phyloP scores from a whole-genome alignment of 2,329 filamentous ascomycete species.

The Penicillium sp. region DNA sequence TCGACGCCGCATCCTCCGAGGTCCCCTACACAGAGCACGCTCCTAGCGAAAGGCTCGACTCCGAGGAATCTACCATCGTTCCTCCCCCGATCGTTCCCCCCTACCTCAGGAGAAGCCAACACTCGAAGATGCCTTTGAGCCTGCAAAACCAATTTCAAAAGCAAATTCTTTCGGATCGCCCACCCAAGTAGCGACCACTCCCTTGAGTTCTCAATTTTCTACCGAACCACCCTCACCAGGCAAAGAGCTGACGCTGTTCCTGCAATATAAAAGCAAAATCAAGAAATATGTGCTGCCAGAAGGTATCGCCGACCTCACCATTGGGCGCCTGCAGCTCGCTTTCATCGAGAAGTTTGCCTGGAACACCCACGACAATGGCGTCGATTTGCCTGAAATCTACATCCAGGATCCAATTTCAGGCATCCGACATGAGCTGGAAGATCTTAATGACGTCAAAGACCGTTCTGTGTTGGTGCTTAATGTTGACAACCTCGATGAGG shows the following conservation, averaged over 20 bases:
- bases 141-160: constrained; percentile 33
- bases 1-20: constrained; percentile 46
- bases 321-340: constrained; percentile 84
- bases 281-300: constrained; percentile 92
- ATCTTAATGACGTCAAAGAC: constrained; percentile 89
- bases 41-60: constrained; percentile 28
- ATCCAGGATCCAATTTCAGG: constrained; percentile 95
- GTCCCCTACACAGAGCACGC: constrained; percentile 43
- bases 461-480: constrained; percentile 93
- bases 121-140: constrained; percentile 38
- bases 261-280: constrained; percentile 95
- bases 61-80: constrained; percentile 46
- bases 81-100: constrained; percentile 56
- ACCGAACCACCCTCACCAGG: constrained; percentile 66
- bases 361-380: constrained; percentile 93
- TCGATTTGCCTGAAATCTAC: constrained; percentile 93
- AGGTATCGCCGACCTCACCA: constrained; percentile 78
- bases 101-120: constrained; percentile 37
- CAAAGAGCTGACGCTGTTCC: constrained; percentile 88
- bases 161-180: constrained; percentile 20
- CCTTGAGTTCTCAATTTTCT: constrained; percentile 55
- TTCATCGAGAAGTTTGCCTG: constrained; percentile 99
- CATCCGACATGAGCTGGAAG: constrained; percentile 94
- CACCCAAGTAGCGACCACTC: constrained; percentile 32
- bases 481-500: constrained; percentile 87